Conservation (phyloP, 352 stramenopile genomes). For the Pythium phragmitis region DNA sequence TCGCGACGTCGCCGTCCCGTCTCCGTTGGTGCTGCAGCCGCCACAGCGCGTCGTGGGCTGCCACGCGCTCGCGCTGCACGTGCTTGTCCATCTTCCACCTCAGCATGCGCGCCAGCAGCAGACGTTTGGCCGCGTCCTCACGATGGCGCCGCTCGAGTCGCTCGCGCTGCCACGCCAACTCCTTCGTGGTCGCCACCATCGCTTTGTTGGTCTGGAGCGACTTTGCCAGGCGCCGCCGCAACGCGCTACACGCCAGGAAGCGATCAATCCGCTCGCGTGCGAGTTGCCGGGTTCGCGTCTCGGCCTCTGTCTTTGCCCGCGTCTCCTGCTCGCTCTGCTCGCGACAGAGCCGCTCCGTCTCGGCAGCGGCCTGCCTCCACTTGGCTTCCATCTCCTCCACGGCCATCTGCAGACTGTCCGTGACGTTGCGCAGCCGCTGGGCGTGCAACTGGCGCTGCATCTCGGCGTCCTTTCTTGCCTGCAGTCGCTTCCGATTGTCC, state of each 20-base stretch:
- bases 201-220: conserved; percentile 5
- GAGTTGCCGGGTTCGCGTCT: neutral
- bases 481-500: conserved; percentile 42
- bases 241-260: conserved; percentile 18
- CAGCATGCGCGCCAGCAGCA: conserved; percentile 17
- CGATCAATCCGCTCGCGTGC: conserved; percentile 12
- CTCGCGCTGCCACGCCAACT: neutral
- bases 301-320: neutral
- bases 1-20: conserved; percentile 1
- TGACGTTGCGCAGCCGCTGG: conserved; percentile 34
- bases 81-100: conserved; percentile 19
- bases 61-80: neutral
- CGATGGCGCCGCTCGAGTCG: conserved; percentile 14
- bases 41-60: conserved; percentile 5
- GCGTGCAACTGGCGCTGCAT: conserved; percentile 37
- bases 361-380: conserved; percentile 30
- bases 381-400: conserved; percentile 41
- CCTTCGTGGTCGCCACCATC: conserved; percentile 2
- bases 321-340: neutral
- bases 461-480: conserved; percentile 45
- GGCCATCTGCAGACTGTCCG: conserved; percentile 30
- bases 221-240: conserved; percentile 14
- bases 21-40: conserved; percentile 1
- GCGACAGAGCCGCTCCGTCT: neutral
- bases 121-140: neutral